These are phyloP conservation scores for Boletus eberwhitei DNA, from an alignment of 768 basidiomycete genomes.

Conservation along the genomic window DNA sequence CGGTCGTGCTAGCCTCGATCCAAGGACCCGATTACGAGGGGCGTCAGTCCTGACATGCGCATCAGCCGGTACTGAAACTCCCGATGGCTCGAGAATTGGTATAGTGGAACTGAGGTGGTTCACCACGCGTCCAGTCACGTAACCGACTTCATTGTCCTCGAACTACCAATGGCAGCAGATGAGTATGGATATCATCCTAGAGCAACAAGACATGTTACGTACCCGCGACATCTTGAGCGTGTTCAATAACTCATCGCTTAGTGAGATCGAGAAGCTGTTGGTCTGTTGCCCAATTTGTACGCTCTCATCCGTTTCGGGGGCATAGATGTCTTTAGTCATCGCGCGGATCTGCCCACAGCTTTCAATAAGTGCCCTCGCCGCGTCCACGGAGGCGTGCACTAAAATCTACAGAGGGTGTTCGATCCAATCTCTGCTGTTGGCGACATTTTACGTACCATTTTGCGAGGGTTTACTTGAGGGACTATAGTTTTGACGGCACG, in stretches of 20 bases:
- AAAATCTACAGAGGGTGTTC: constrained; percentile 59
- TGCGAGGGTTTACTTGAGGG: constrained; percentile 92
- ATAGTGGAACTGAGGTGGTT: constrained; percentile 84
- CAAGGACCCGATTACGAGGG: constrained; percentile 46
- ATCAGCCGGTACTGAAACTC: constrained; percentile 30
- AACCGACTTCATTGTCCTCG: constrained; percentile 96
- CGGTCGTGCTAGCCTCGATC: constrained; percentile 59
- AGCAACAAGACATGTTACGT: constrained; percentile 29
- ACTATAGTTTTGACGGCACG: constrained; percentile 96
- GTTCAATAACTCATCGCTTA: constrained; percentile 83
- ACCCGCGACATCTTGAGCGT: constrained; percentile 86
- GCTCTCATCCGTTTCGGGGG: constrained; percentile 71
- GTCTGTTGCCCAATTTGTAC: constrained; percentile 95
- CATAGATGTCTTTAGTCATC: constrained; percentile 91
- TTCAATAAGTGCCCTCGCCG: constrained; percentile 71
- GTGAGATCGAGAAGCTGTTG: constrained; percentile 88
- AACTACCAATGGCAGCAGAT: constrained; percentile 50
- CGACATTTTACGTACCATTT: constrained; percentile 59
- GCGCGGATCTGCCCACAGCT: constrained; percentile 80
- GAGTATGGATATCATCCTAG: constrained; percentile 1
- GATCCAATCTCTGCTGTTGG: neutral
- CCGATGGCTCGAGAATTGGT: constrained; percentile 77
- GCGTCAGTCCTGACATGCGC: constrained; percentile 21
- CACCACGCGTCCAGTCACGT: constrained; percentile 83
- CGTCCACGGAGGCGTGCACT: constrained; percentile 68